phyloP scores from a whole-genome alignment of 2,329 filamentous ascomycete genomes.

The Epichloe brachyelytri region DNA sequence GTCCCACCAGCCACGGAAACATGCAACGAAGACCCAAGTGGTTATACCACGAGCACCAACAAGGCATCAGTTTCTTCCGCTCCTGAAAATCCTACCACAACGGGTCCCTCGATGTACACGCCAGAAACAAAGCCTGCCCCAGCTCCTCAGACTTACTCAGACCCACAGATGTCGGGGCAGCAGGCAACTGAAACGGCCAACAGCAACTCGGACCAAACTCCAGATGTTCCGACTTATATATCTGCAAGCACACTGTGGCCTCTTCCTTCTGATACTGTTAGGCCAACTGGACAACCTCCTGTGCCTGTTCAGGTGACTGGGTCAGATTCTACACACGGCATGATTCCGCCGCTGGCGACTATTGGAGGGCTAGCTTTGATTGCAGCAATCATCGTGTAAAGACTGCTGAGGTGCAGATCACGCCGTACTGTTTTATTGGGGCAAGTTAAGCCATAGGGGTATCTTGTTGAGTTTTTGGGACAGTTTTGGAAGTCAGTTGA shows the following conservation, averaged over 20 bases:
- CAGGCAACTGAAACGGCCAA: conserved; percentile 5
- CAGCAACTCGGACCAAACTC: conserved; percentile 4
- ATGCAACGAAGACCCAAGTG: neutral
- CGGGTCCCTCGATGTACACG: neutral
- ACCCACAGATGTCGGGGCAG: conserved; percentile 1
- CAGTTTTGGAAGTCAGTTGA: conserved; percentile 12
- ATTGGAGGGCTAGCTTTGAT: conserved; percentile 16
- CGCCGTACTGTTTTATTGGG: neutral
- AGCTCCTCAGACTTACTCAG: conserved; percentile 2
- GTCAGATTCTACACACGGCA: conserved; percentile 14
- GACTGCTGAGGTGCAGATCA: neutral
- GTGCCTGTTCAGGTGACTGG: conserved; percentile 15
- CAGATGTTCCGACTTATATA: conserved; percentile 6
- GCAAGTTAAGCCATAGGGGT: neutral
- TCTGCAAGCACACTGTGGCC: conserved; percentile 14
- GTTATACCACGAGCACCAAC: neutral
- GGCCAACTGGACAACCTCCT: conserved; percentile 10
- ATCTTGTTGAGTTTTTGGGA: conserved; percentile 8
- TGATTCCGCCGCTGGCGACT: conserved; percentile 10
- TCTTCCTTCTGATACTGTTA: conserved; percentile 9
- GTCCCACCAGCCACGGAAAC: conserved; percentile 1
- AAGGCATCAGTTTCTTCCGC: neutral
- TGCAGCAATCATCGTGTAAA: conserved; percentile 14
- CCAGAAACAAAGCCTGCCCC: neutral
- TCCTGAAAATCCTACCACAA: neutral